Evolutionary conservation across 495 filamentous ascomycete genomes (phyloP).

Genomic region (Astrocystis sublimbata): DNA sequence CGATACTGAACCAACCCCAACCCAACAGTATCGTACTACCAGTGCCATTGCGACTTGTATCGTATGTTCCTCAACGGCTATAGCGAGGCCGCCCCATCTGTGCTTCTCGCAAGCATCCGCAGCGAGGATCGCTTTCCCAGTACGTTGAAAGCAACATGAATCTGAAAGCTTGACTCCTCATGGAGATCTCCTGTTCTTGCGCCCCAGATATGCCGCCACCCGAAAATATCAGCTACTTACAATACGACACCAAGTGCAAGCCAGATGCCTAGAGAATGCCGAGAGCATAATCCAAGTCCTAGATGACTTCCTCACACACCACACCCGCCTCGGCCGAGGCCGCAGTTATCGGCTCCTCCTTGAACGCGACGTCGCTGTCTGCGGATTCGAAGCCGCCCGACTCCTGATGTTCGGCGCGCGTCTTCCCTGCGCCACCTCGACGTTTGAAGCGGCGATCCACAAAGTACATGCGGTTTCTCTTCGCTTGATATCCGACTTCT

Average conservation of each 20-base stretch:
- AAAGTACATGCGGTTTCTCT: conserved; percentile 25
- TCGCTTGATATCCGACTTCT: conserved; percentile 28
- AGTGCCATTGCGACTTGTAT: conserved; percentile 37
- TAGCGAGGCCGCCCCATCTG: conserved; percentile 31
- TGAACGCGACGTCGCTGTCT: conserved; percentile 31
- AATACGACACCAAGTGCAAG: conserved; percentile 14
- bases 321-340: conserved; percentile 4
- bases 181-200: neutral
- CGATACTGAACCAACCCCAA: neutral
- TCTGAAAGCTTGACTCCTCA: neutral
- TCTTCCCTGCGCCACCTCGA: conserved; percentile 22
- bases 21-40: conserved; percentile 26
- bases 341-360: conserved; percentile 18
- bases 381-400: conserved; percentile 31
- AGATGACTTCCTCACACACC: conserved; percentile 21
- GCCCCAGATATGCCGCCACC: neutral
- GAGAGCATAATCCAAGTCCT: conserved; percentile 30
- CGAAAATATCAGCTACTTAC: neutral
- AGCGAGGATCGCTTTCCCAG: conserved; percentile 21
- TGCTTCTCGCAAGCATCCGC: conserved; percentile 22
- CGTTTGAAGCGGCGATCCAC: conserved; percentile 22
- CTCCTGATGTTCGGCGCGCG: conserved; percentile 31
- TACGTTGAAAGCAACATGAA: neutral
- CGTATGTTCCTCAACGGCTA: conserved; percentile 31
- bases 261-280: conserved; percentile 32